Evolutionary conservation across 2,329 filamentous ascomycete species (phyloP).

Genomic region (Colletotrichum siamense): DNA sequence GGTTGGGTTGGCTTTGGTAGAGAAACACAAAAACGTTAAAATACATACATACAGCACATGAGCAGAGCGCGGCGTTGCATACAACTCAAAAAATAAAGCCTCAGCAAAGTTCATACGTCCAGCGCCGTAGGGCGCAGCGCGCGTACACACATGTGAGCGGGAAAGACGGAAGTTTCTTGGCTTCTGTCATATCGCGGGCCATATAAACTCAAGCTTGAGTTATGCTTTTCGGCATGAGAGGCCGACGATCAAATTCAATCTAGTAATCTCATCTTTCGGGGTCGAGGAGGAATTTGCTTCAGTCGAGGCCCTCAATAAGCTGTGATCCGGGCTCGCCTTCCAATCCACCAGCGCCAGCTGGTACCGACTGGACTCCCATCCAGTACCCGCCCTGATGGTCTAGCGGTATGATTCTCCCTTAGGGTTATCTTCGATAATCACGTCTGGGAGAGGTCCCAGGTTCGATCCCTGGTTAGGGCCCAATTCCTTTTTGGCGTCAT

Average conservation of each 20-base stretch:
- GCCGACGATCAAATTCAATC: not conserved
- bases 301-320: not conserved
- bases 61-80: not conserved
- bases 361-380: not conserved
- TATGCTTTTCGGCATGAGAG: not conserved
- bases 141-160: not conserved
- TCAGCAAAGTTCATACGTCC: not conserved
- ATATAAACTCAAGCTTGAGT: not conserved
- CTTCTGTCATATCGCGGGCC: not conserved
- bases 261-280: not conserved
- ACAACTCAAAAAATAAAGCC: not conserved
- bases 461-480: constrained; percentile 23
- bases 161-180: not conserved
- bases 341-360: not conserved
- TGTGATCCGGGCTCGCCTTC: not conserved
- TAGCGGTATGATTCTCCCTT: constrained; percentile 24
- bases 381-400: constrained; percentile 13
- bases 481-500: not conserved
- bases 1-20: not conserved
- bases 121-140: not conserved
- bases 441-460: constrained; percentile 18
- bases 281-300: not conserved
- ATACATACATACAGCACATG: not conserved
- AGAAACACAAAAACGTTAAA: not conserved
- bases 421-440: not conserved